A percentile compares a stretch with the other conserved stretches of the same genome.
phyloP scores from a whole-genome alignment of 768 basidiomycete genomes.

The Lanmaoa pseudosensibilis region DNA sequence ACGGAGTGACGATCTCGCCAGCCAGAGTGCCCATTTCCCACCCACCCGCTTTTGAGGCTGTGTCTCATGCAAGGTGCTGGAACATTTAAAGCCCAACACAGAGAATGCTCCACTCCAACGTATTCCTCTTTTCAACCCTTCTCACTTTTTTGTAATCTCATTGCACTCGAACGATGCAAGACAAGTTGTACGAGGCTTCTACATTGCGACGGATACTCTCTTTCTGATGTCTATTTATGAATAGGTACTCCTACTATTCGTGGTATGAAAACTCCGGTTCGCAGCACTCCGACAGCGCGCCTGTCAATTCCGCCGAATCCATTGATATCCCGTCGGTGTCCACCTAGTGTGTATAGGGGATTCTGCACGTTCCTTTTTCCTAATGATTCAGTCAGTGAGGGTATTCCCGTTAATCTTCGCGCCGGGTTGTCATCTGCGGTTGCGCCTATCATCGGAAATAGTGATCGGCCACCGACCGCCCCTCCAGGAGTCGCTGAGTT shows the following conservation, averaged over 20 bases:
- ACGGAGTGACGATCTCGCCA: not conserved
- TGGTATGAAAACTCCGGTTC: not conserved
- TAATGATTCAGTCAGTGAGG: constrained; percentile 7
- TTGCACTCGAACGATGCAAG: constrained; percentile 9
- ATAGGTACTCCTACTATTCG: not conserved
- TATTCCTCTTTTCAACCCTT: not conserved
- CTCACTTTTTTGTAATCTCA: not conserved
- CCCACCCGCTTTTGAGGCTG: constrained; percentile 7
- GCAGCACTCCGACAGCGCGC: not conserved
- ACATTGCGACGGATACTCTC: not conserved
- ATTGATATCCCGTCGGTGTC: not conserved
- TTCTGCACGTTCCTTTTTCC: not conserved
- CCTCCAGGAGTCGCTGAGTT: constrained; percentile 6
- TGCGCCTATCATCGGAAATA: not conserved
- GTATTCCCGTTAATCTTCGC: not conserved
- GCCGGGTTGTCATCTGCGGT: not conserved
- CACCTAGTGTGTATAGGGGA: constrained; percentile 8
- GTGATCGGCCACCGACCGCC: not conserved
- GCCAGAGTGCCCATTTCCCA: not conserved
- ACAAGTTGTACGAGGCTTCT: constrained; percentile 5
- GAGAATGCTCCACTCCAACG: not conserved
- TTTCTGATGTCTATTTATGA: not conserved
- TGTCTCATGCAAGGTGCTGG: not conserved
- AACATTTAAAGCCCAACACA: constrained; percentile 7
- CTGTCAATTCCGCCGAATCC: not conserved